Conservation (phyloP, 2,329 filamentous ascomycete species). For the Coniochaeta sp. region DNA sequence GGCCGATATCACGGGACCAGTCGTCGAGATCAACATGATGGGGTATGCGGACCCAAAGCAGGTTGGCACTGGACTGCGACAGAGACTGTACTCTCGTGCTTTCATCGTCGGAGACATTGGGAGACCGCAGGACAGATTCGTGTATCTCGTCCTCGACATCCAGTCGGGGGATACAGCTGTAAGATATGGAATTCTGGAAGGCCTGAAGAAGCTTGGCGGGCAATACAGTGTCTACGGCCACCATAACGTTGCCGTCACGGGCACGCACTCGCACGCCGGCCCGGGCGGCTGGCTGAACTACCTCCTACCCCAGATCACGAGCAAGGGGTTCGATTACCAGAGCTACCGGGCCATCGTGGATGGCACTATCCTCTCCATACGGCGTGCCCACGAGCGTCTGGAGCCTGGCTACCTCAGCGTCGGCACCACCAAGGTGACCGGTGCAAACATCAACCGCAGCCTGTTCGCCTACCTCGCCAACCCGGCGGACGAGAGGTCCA, state of each 20-base stretch:
- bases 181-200: constrained; percentile 77
- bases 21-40: constrained; percentile 86
- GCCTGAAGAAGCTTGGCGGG: constrained; percentile 58
- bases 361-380: constrained; percentile 74
- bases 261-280: constrained; percentile 88
- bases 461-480: constrained; percentile 84
- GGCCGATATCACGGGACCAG: constrained; percentile 60
- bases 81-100: constrained; percentile 80
- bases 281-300: constrained; percentile 95
- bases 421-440: constrained; percentile 60
- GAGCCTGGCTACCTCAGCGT: constrained; percentile 59
- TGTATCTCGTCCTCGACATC: constrained; percentile 83
- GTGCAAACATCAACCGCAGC: constrained; percentile 85
- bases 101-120: constrained; percentile 74
- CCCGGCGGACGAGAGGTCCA: constrained; percentile 64
- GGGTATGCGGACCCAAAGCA: constrained; percentile 86
- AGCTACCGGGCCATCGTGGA: constrained; percentile 87
- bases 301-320: constrained; percentile 83
- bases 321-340: constrained; percentile 75
- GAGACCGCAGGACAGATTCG: constrained; percentile 63
- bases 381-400: constrained; percentile 68
- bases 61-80: constrained; percentile 73
- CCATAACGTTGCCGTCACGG: constrained; percentile 81
- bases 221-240: constrained; percentile 70
- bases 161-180: constrained; percentile 86